These are phyloP conservation scores for Phytophthora uliginosa DNA, from an alignment of 352 stramenopile genomes.

Conservation along the genomic window DNA sequence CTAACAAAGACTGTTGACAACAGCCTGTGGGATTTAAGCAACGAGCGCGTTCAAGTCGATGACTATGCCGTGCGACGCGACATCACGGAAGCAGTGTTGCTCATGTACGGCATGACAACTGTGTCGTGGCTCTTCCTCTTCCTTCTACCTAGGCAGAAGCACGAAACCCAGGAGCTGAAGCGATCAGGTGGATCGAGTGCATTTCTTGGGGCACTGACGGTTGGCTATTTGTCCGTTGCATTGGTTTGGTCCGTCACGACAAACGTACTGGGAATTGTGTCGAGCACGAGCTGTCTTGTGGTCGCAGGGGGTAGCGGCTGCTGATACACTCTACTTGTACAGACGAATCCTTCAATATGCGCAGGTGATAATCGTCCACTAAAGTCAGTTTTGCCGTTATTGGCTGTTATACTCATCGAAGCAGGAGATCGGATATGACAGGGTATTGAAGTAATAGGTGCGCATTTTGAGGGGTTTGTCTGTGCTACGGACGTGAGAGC, in stretches of 20 bases:
- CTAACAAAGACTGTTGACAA: constrained; percentile 29
- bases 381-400: too few relatives aligned
- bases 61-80: constrained; percentile 18
- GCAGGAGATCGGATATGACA: too few relatives aligned
- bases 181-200: constrained; percentile 34
- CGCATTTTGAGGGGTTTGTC: too few relatives aligned
- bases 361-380: too few relatives aligned
- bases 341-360: too few relatives aligned
- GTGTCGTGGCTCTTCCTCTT: constrained; percentile 39
- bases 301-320: constrained; percentile 45
- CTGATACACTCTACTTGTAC: not conserved
- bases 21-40: constrained; percentile 33
- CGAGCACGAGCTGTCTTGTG: constrained; percentile 23
- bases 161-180: constrained; percentile 32
- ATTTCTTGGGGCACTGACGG: constrained; percentile 36
- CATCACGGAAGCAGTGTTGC: constrained; percentile 18
- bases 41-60: constrained; percentile 42
- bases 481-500: too few relatives aligned
- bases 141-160: constrained; percentile 45
- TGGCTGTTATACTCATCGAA: too few relatives aligned
- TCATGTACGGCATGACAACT: constrained; percentile 43
- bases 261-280: constrained; percentile 33
- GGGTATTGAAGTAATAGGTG: too few relatives aligned
- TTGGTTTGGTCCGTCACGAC: constrained; percentile 45
- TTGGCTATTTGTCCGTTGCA: constrained; percentile 37